A percentile compares a stretch with the other conserved stretches of the same genome.
Evolutionary conservation across 2,329 filamentous ascomycete species (phyloP).

Genomic region (Leptodontidium sp.): DNA sequence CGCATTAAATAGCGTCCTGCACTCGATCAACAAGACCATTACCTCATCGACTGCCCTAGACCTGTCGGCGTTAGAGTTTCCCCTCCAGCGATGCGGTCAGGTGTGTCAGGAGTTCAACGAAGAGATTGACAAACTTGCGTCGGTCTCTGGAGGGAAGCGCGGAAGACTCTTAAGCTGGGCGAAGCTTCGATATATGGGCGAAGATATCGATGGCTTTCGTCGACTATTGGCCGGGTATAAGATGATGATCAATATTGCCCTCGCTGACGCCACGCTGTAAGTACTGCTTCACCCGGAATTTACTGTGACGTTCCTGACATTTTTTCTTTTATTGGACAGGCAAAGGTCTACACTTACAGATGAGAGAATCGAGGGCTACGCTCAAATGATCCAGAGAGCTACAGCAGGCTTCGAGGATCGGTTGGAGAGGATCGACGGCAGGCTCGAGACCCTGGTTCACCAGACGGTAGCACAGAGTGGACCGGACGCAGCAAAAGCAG

Average conservation of each 20-base stretch:
- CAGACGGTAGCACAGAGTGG: too few species aligned
- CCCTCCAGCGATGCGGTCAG: slow-evolving; percentile 51
- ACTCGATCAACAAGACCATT: slow-evolving; percentile 44
- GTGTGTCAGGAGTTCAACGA: slow-evolving; percentile 53
- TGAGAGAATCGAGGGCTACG: too few species aligned
- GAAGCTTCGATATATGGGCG: slow-evolving; percentile 53
- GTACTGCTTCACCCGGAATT: slow-evolving; percentile 20
- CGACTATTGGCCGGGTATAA: slow-evolving; percentile 53
- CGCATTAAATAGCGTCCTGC: slow-evolving; percentile 50
- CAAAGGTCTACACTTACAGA: too few species aligned
- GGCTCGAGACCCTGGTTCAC: too few species aligned
- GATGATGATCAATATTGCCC: slow-evolving; percentile 52
- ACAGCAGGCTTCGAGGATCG: too few species aligned
- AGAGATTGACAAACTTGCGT: slow-evolving; percentile 49
- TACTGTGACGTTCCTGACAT: too few species aligned
- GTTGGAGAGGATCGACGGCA: too few species aligned
- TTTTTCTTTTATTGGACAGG: too few species aligned
- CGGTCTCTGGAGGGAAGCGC: slow-evolving; percentile 46
- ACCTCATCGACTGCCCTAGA: slow-evolving; percentile 39
- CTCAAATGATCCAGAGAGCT: too few species aligned
- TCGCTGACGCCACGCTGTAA: slow-evolving; percentile 52
- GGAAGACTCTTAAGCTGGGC: slow-evolving; percentile 56
- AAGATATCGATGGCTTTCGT: slow-evolving; percentile 53
- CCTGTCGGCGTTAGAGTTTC: slow-evolving; percentile 48
- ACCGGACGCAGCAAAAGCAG: too few species aligned